Evolutionary conservation across 345 rosid genomes (phyloP).

Genomic region (Noccaea caerulescens): DNA sequence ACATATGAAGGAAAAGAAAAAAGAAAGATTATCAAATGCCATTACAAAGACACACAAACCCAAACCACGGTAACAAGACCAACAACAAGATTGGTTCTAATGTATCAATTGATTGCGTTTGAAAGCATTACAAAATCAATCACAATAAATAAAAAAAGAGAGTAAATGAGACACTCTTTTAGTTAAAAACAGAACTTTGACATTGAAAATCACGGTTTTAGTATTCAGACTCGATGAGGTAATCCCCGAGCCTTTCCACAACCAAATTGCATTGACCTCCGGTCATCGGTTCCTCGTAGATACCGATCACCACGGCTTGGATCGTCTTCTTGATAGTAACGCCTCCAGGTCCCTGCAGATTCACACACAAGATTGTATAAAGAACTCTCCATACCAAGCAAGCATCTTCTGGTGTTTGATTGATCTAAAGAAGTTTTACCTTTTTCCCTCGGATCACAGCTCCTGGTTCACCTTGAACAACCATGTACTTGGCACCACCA

Average conservation of each 20-base stretch:
- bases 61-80: constrained; percentile 19
- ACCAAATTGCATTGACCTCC: constrained; percentile 48
- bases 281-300: constrained; percentile 48
- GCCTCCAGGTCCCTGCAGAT: constrained; percentile 76
- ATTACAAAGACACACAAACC: constrained; percentile 36
- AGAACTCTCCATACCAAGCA: not conserved
- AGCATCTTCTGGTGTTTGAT: not conserved
- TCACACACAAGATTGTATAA: constrained; percentile 9
- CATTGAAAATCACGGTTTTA: constrained; percentile 34
- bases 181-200: not conserved
- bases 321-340: constrained; percentile 75
- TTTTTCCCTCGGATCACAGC: constrained; percentile 91
- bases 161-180: constrained; percentile 2
- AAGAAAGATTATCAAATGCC: constrained; percentile 24
- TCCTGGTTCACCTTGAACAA: constrained; percentile 81
- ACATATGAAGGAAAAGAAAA: constrained; percentile 3
- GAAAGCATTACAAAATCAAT: constrained; percentile 34
- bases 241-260: constrained; percentile 61
- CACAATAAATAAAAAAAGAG: constrained; percentile 15
- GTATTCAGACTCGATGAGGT: constrained; percentile 74
- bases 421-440: constrained; percentile 46
- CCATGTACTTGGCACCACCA: constrained; percentile 85
- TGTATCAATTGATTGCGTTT: constrained; percentile 33
- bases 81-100: constrained; percentile 19
- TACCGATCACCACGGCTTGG: constrained; percentile 45